These are phyloP conservation scores for Apiospora pterosperma DNA, from an alignment of 2,329 filamentous ascomycete genomes.

Conservation along the genomic window DNA sequence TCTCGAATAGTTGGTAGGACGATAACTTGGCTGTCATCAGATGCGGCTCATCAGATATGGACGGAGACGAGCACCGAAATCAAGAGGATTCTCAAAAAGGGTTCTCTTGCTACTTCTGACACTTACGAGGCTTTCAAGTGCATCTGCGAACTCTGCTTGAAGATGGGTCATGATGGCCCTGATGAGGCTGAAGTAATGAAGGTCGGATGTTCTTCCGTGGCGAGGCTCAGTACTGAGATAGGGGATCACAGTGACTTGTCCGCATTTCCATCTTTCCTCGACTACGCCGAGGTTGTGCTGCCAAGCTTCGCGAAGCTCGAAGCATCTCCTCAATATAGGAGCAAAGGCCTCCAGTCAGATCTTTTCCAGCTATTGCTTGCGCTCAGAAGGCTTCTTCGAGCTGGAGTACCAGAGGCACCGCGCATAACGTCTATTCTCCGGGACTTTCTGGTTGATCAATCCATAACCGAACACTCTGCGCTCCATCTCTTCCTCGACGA, in stretches of 20 bases:
- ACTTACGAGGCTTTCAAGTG: slow-evolving; percentile 27
- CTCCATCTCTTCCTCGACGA: slow-evolving; percentile 21
- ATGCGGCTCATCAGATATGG: slow-evolving; percentile 21
- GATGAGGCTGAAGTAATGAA: slow-evolving; percentile 21
- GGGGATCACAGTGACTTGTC: not conserved
- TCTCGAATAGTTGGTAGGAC: slow-evolving; percentile 25
- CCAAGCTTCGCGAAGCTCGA: not conserved
- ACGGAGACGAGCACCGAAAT: slow-evolving; percentile 19
- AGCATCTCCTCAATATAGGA: not conserved
- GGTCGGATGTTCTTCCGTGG: slow-evolving; percentile 18
- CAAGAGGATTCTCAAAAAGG: slow-evolving; percentile 21
- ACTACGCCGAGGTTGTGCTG: not conserved
- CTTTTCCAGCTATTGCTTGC: not conserved
- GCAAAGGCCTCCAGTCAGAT: not conserved
- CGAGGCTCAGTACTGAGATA: slow-evolving; percentile 15
- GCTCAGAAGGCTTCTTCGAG: not conserved
- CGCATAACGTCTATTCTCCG: not conserved
- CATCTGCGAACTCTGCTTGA: slow-evolving; percentile 23
- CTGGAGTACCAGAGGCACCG: not conserved
- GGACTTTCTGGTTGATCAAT: not conserved
- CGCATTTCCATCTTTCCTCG: not conserved
- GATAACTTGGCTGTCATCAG: slow-evolving; percentile 22
- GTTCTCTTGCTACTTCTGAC: slow-evolving; percentile 14
- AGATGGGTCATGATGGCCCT: slow-evolving; percentile 23
- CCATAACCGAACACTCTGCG: not conserved